phyloP scores from a whole-genome alignment of 2,329 filamentous ascomycete species.

The Botryotinia narcissicola region DNA sequence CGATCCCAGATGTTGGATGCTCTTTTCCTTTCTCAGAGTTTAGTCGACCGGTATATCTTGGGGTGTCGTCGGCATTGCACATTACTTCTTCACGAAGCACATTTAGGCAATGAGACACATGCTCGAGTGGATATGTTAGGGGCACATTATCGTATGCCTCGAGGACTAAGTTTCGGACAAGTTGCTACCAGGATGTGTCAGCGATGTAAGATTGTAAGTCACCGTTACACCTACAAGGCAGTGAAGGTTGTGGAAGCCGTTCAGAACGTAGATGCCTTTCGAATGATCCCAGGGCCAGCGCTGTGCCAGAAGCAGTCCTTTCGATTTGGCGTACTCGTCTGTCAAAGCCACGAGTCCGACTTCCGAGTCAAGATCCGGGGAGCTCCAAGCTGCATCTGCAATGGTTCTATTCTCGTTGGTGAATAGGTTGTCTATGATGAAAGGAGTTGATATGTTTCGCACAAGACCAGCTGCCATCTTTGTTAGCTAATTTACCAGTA shows the following conservation, averaged over 20 bases:
- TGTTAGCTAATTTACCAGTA: not conserved
- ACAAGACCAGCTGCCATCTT: conserved; percentile 4
- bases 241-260: conserved; percentile 14
- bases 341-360: conserved; percentile 8
- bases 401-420: not conserved
- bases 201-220: not conserved
- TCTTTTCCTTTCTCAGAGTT: conserved; percentile 6
- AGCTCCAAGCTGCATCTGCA: conserved; percentile 3
- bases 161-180: not conserved
- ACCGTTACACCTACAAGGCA: conserved; percentile 5
- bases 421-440: not conserved
- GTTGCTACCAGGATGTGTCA: not conserved
- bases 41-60: conserved; percentile 7
- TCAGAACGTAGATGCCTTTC: conserved; percentile 15
- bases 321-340: conserved; percentile 1
- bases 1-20: conserved; percentile 1
- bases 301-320: conserved; percentile 1
- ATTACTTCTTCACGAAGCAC: conserved; percentile 20
- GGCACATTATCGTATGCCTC: not conserved
- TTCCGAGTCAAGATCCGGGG: conserved; percentile 4
- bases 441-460: not conserved
- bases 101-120: conserved; percentile 16
- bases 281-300: conserved; percentile 14
- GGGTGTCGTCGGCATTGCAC: conserved; percentile 20
- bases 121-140: not conserved